These are phyloP conservation scores for Tremella yokohamensis DNA, from an alignment of 768 basidiomycete species.

Conservation along the genomic window DNA sequence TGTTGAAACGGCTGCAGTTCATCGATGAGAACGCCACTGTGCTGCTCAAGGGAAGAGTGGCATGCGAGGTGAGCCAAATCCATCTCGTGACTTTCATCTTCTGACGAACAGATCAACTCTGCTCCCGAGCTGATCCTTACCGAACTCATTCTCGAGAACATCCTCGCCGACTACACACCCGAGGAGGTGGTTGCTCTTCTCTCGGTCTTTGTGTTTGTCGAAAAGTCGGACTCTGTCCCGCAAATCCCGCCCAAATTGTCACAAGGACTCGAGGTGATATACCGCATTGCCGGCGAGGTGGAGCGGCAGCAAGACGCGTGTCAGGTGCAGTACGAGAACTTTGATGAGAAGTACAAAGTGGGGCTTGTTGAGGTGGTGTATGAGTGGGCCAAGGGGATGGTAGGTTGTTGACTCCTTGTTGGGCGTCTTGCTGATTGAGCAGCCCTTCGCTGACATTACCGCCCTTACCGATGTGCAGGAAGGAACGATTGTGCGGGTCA, in stretches of 20 bases:
- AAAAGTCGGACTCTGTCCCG: constrained; percentile 90
- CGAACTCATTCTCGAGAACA: constrained; percentile 94
- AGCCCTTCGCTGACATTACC: constrained; percentile 97
- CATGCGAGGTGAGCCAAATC: constrained; percentile 72
- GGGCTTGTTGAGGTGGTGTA: constrained; percentile 95
- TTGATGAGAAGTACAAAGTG: constrained; percentile 74
- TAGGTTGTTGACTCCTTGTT: constrained; percentile 51
- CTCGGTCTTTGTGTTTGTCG: constrained; percentile 96
- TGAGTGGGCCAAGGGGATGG: constrained; percentile 99
- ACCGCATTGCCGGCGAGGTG: constrained; percentile 72
- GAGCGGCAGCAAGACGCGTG: constrained; percentile 73
- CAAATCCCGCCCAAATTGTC: constrained; percentile 72
- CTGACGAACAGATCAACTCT: constrained; percentile 76
- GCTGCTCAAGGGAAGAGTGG: constrained; percentile 90
- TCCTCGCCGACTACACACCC: constrained; percentile 80
- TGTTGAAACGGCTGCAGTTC: constrained; percentile 84
- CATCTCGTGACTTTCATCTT: not conserved
- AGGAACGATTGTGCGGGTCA: constrained; percentile 93
- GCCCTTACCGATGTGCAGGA: constrained; percentile 88
- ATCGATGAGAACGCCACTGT: constrained; percentile 96
- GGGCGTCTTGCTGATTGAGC: constrained; percentile 9
- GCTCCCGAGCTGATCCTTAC: constrained; percentile 95
- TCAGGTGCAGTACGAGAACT: constrained; percentile 74
- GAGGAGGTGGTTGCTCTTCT: constrained; percentile 94
- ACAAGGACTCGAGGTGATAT: constrained; percentile 72